Evolutionary conservation across 176 grass and related monocot genomes (phyloP), one percentile per base, ranked within the genome.

Genomic region (Olyra latifolia): DNA sequence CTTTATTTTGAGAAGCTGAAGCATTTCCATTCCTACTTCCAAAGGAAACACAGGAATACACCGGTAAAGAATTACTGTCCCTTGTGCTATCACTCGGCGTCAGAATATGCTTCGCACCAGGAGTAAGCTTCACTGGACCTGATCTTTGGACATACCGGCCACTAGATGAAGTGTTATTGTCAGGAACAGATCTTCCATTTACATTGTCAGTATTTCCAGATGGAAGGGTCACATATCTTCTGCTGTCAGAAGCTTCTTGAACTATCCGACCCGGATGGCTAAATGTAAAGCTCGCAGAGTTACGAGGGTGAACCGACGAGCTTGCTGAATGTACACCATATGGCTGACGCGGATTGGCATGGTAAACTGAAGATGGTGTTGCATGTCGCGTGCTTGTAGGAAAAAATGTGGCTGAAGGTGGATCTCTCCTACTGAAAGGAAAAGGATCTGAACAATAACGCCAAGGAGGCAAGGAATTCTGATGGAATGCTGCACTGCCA

Each of bases 101-200:
- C 64, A 91, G 66, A 23, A 84, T 84, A 77, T 91, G 89, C 65
- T 76, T 91, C 7, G 65, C 89, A 24, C 85, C 89, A 3, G 85
- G 74, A 52, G 46, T 72, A 64, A 91, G 89, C 59, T 87, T 91
- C 66, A 91, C 80, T 2, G 77, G 85, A 0, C 89, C 80, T 46
- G 81, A 60, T 66, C 89, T 91, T 68, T 63, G 56, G 49, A 62
- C 58, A 50, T 49, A 32, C 20, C 22, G 48, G 50, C 29, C 54
- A 84, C 65, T 64, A 59, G 87, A 63, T n/a, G 64, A 81, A 84
- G 81, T 46, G 66, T 14, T 66, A 16, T 44, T 78, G 20, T 68
- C 75, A 71, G 48, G 69, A 76, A 76, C 27, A 66, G 76, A 23
- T 38, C 47, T 81, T 80, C 57, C 50, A 19, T 35, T 13, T 71